Evolutionary conservation across 768 basidiomycete genomes (phyloP), one percentile per base, ranked within the genome.

Genomic region (Boletus tomentosulus): DNA sequence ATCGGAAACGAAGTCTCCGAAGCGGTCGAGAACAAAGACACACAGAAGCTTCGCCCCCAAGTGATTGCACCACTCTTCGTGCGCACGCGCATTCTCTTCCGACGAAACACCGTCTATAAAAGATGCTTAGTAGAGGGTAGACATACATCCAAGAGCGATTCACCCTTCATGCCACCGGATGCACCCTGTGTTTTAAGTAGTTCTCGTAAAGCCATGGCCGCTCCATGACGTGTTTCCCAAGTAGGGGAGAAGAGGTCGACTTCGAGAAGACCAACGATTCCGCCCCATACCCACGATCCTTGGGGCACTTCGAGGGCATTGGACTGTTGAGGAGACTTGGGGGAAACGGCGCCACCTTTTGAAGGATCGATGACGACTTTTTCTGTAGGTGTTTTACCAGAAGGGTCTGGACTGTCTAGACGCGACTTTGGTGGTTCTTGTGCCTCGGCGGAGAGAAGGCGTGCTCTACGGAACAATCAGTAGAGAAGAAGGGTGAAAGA

Each of bases 1-100:
- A 66, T 99, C 97, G 0, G 93, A 90, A 34, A 97, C 85, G 66
- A 95, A 99, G 71, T 99, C 97, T 3, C 95, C 93, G 62, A 99
- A 99, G n/a, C 97, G 85, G 68, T 99, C 97, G 25, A 98, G 77
- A 31, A 96, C 89, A 57, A 98, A 89, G 9, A 98, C 84, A 61
- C 86, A 88, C 3, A 98, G 80, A 48, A 97, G 81, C 60, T 87
- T 87, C 10, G 90, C 83, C 2, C 92, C 87, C 15, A 98, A 73
- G 54, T 86, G 84, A 56, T 95, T 95, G 69, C 90, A 92, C 93
- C 93, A 96, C 61, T 79, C 79, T 69, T 91, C 88, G 62, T 94
- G 92, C 0, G 77, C 77, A 39, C 74, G 68, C 19, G 78, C 77
- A 59, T 94, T 94, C 63, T 85, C 83, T 50, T 75, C 71, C 50